These are phyloP conservation scores for Vaccinium vitisidaea DNA, from an alignment of 148 eudicot genomes.

Conservation along the genomic window DNA sequence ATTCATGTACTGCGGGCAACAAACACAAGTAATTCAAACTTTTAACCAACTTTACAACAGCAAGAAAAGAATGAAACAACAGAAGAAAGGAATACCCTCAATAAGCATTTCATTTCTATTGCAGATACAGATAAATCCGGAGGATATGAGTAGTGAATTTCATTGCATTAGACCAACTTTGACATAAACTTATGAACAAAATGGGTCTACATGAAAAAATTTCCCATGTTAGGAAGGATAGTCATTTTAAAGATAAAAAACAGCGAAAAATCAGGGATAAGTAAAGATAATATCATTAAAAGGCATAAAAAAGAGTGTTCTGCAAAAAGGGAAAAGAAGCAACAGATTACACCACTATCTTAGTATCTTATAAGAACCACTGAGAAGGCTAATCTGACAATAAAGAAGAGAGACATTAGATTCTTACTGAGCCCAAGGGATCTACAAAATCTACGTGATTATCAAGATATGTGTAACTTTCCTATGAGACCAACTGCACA, in stretches of 20 bases:
- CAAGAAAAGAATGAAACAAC: not conserved
- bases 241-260: not conserved
- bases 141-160: not conserved
- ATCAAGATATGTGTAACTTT: not conserved
- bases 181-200: not conserved
- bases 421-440: not conserved
- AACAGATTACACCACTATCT: not conserved
- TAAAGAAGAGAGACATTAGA: not conserved
- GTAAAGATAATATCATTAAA: not conserved
- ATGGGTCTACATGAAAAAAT: not conserved
- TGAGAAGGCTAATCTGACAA: not conserved
- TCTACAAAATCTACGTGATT: not conserved
- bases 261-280: not conserved
- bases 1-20: slow-evolving; percentile 85
- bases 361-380: not conserved
- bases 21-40: slow-evolving; percentile 17
- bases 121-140: not conserved
- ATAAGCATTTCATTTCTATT: not conserved
- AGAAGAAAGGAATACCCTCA: slow-evolving; percentile 12
- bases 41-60: slow-evolving; percentile 7
- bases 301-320: not conserved
- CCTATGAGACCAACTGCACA: not conserved
- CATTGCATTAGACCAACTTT: not conserved
- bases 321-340: not conserved
- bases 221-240: not conserved